Base-by-base conservation (phyloP, 495 filamentous ascomycete genomes). In the Penicillium daleae region DNA sequence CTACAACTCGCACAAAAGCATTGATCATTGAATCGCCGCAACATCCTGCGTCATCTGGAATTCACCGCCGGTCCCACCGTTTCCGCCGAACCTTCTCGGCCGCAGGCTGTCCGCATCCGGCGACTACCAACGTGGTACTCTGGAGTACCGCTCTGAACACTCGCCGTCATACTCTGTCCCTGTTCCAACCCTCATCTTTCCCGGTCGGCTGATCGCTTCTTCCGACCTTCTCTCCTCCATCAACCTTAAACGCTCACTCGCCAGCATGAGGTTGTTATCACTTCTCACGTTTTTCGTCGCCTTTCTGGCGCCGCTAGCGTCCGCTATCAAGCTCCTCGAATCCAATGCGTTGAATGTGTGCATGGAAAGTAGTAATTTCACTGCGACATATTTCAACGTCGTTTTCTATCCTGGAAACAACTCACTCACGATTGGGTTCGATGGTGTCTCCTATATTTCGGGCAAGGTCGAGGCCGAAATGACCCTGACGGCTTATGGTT, bases 401-500 rank as follows among this genome's bases (percentile, higher is more conserved):
- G 79, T 82, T 57, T 95, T 91, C 76, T 92, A 89, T 4, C 91
- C 92, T 13, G 80, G 86, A 65, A 91, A 95, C 76, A 83, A 82
- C 57, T 86, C 87, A 6, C 81, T 94, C 40, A 71, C 80, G 50
- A 86, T 97, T 69, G 84, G 90, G 68, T 88, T 99, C 74, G 82
- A 90, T 67, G 93, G 91, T 60, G 87, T 91, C 3, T 96, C 95
- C 3, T 86, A 89, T 3, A 92, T 99, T 61, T 84, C 89, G 59
- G 93, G 93, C 59, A 89, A 91, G 77, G 91, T 99, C 53, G 82
- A 84, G 22, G 93, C 93, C 53, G 89, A 92, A 40, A 70, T 98
- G 58, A 75, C 84, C 29, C 82, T 97, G 57, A 81, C 87, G 50
- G 93, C 91, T 17, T 98, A 98, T 73, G 94, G 94, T 64, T 92